Evolutionary conservation across 1,284 basidiomycete species (phyloP).

Genomic region (Sporisorium exsertum): DNA sequence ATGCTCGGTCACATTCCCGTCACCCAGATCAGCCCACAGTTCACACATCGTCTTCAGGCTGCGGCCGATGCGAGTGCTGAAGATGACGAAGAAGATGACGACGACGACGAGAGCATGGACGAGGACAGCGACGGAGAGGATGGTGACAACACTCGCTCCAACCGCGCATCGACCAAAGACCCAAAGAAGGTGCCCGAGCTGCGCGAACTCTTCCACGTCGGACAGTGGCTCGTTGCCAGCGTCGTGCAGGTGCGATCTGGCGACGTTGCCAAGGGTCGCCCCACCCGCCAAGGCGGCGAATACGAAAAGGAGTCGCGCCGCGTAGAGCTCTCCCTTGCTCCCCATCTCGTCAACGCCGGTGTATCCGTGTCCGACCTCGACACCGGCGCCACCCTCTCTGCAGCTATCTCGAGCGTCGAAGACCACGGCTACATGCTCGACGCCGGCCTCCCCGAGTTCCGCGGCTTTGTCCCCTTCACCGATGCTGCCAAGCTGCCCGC

Average conservation of each 20-base stretch:
- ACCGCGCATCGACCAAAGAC: constrained; percentile 16
- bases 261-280: constrained; percentile 76
- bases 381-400: constrained; percentile 57
- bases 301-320: constrained; percentile 63
- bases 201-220: constrained; percentile 79
- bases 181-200: constrained; percentile 59
- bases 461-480: constrained; percentile 66
- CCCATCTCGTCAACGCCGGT: constrained; percentile 85
- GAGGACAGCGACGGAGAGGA: constrained; percentile 69
- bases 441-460: constrained; percentile 74
- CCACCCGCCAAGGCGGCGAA: constrained; percentile 67
- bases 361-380: constrained; percentile 83
- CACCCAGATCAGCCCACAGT: constrained; percentile 87
- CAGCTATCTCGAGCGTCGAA: constrained; percentile 78
- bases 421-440: constrained; percentile 95
- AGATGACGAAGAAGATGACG: constrained; percentile 73
- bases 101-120: constrained; percentile 63
- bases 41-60: constrained; percentile 76
- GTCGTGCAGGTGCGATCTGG: constrained; percentile 77
- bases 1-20: constrained; percentile 94
- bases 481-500: constrained; percentile 50
- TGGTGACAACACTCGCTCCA: constrained; percentile 33
- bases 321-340: constrained; percentile 88
- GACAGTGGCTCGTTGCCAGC: constrained; percentile 86
- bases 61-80: constrained; percentile 69